phyloP scores from a whole-genome alignment of 192 early-diverging fungal genomes.

The Backusella macrospora region DNA sequence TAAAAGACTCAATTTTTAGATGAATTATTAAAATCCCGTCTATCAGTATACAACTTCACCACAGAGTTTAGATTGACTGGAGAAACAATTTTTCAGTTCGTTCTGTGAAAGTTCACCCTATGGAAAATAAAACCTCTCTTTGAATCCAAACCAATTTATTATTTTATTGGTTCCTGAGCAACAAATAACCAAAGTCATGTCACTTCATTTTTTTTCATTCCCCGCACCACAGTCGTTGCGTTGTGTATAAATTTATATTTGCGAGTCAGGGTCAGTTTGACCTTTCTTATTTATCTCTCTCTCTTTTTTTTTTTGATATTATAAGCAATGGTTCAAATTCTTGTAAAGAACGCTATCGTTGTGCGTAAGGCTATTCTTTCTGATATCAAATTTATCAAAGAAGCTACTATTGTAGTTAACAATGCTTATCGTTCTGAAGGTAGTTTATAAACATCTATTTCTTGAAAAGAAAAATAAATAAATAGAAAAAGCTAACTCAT shows the following conservation, averaged over 20 bases:
- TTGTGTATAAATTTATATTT: background rate
- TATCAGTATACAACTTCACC: too few species aligned
- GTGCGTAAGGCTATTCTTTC: background rate
- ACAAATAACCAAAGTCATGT: background rate
- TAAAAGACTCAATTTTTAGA: too few species aligned
- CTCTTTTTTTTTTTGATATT: background rate
- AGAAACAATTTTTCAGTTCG: background rate
- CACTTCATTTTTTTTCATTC: background rate
- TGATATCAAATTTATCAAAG: background rate
- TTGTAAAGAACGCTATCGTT: slow-evolving; percentile 1
- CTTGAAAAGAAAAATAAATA: background rate
- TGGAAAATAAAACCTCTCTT: background rate
- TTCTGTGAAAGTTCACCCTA: too few species aligned
- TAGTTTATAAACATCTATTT: background rate
- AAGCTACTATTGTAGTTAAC: slow-evolving; percentile 41
- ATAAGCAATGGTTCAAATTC: background rate
- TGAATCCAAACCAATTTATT: background rate
- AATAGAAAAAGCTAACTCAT: background rate
- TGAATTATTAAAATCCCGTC: too few species aligned
- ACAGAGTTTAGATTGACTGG: background rate
- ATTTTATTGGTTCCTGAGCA: slow-evolving; percentile 7
- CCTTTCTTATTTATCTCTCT: background rate
- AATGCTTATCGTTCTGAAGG: slow-evolving; percentile 50
- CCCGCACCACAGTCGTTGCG: background rate
- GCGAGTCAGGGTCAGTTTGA: slow-evolving; percentile 12